phyloP scores from a whole-genome alignment of 2,329 filamentous ascomycete species.

The Botrytis hyacinthi region DNA sequence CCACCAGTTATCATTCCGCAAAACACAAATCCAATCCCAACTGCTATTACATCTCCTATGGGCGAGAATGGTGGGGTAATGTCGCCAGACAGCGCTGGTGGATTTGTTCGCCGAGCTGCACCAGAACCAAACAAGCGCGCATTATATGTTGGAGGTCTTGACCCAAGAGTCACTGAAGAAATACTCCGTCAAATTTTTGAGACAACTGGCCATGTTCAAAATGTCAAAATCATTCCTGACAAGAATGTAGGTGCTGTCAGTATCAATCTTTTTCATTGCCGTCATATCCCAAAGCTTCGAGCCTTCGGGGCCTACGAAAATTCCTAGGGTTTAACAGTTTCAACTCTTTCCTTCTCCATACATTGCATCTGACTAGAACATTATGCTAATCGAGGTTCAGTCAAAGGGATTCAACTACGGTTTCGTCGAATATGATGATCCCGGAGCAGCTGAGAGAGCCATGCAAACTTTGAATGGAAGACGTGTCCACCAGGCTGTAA shows the following conservation, averaged over 20 bases:
- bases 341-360: slow-evolving; percentile 21
- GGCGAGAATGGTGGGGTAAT: slow-evolving; percentile 66
- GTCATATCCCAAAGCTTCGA: slow-evolving; percentile 26
- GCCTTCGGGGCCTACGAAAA: slow-evolving; percentile 27
- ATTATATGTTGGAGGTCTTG: slow-evolving; percentile 90
- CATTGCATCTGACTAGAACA: slow-evolving; percentile 25
- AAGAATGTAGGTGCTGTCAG: slow-evolving; percentile 79
- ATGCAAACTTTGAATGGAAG: slow-evolving; percentile 97
- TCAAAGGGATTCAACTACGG: slow-evolving; percentile 98
- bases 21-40: slow-evolving; percentile 94
- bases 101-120: slow-evolving; percentile 82
- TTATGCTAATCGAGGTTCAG: slow-evolving; percentile 50
- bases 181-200: slow-evolving; percentile 97
- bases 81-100: slow-evolving; percentile 79
- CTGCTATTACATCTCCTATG: slow-evolving; percentile 85
- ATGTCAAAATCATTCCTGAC: slow-evolving; percentile 99
- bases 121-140: slow-evolving; percentile 99
- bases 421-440: slow-evolving; percentile 98
- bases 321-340: slow-evolving; percentile 29
- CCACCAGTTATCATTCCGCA: slow-evolving; percentile 84
- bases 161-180: slow-evolving; percentile 93
- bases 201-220: slow-evolving; percentile 96
- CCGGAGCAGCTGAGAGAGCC: slow-evolving; percentile 90
- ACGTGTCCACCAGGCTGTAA: slow-evolving; percentile 90
- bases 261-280: slow-evolving; percentile 37